Percentiles rank a stretch among this genome's conserved stretches.
Evolutionary conservation across 345 rosid genomes (phyloP).

Genomic region (Gossypium ekmanianum): DNA sequence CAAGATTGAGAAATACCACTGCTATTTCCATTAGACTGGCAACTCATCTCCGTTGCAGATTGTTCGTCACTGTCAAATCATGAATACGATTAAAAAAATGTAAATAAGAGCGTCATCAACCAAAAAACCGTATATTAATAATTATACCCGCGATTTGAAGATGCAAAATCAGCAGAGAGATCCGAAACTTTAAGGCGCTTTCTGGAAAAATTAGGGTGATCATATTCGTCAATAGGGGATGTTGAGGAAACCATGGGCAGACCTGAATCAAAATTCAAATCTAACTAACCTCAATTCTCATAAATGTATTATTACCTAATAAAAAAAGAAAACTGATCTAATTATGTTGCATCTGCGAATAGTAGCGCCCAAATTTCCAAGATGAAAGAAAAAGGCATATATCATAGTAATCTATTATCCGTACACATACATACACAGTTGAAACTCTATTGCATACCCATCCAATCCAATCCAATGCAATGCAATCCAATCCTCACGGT

Average conservation of each 20-base stretch:
- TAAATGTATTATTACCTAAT: background rate
- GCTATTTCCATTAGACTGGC: conserved; percentile 57
- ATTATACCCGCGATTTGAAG: conserved; percentile 19
- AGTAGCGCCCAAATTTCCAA: background rate
- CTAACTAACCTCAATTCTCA: background rate
- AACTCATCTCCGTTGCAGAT: conserved; percentile 42
- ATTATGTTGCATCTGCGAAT: background rate
- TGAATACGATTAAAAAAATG: conserved; percentile 15
- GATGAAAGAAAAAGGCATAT: background rate
- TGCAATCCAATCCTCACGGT: background rate
- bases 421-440: background rate
- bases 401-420: background rate
- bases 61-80: conserved; percentile 37
- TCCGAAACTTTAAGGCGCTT: conserved; percentile 41
- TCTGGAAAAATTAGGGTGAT: conserved; percentile 18
- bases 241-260: conserved; percentile 55
- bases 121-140: conserved; percentile 29
- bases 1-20: conserved; percentile 43
- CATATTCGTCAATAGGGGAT: conserved; percentile 16
- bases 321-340: background rate
- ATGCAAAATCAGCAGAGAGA: conserved; percentile 24
- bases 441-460: background rate
- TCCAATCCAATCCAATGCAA: background rate
- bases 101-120: conserved; percentile 22
- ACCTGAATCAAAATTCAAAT: conserved; percentile 7